Conservation (phyloP, 179 eudicot genomes). For the Spinacia oleracea region DNA sequence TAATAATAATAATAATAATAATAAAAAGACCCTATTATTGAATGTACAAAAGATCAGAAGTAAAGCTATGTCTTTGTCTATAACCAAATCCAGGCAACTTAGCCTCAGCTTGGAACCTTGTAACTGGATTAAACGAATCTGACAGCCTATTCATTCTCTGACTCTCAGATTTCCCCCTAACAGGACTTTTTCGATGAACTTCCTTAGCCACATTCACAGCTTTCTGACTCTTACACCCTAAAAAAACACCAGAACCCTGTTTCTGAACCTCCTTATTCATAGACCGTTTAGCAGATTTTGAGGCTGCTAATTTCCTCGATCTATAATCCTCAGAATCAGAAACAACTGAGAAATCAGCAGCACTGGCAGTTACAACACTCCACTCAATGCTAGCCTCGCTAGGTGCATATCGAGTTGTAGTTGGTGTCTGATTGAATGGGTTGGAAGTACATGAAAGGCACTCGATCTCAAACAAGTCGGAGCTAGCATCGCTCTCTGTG, state of each 20-base stretch:
- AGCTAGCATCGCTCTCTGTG: slow-evolving; percentile 82
- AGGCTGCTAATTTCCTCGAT: slow-evolving; percentile 9
- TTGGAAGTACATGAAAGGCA: slow-evolving; percentile 47
- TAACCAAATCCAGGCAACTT: slow-evolving; percentile 22
- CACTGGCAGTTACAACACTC: slow-evolving; percentile 89
- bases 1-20: too few relatives aligned
- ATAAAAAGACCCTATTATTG: not conserved
- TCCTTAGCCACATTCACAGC: slow-evolving; percentile 57
- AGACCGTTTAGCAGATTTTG: not conserved
- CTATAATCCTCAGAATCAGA: slow-evolving; percentile 31
- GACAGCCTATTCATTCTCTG: slow-evolving; percentile 26
- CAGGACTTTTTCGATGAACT: slow-evolving; percentile 24
- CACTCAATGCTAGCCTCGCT: slow-evolving; percentile 93
- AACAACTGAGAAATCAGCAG: slow-evolving; percentile 56
- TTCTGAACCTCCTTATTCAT: slow-evolving; percentile 27
- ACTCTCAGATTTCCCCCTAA: slow-evolving; percentile 21
- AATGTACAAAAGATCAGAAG: slow-evolving; percentile 32
- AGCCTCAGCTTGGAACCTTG: slow-evolving; percentile 42
- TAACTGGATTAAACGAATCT: slow-evolving; percentile 26
- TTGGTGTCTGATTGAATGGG: slow-evolving; percentile 38
- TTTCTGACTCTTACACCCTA: slow-evolving; percentile 59
- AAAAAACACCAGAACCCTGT: slow-evolving; percentile 34
- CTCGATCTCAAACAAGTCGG: slow-evolving; percentile 80
- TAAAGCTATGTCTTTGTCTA: slow-evolving; percentile 21
- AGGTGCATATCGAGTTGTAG: slow-evolving; percentile 62